Evolutionary conservation across 2,329 filamentous ascomycete species (phyloP).

Genomic region (Cyclaneusma minus): DNA sequence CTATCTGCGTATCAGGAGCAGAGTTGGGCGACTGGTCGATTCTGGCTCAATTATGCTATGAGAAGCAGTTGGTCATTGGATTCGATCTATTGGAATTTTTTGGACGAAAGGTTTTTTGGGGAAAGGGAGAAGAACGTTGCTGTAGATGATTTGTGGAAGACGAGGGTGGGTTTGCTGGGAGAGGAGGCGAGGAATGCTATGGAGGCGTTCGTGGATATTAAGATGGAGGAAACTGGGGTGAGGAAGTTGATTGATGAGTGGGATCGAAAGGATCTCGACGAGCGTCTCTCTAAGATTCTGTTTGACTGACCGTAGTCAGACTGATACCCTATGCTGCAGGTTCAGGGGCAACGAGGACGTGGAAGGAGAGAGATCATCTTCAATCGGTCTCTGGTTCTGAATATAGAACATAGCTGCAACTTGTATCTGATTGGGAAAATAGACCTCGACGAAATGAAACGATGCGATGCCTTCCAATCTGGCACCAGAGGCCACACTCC

Average conservation of each 20-base stretch:
- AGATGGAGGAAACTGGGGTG: conserved; percentile 15
- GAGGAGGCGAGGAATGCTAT: conserved; percentile 12
- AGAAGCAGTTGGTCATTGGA: conserved; percentile 22
- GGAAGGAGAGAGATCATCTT: too few relatives aligned
- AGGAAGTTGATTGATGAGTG: conserved; percentile 14
- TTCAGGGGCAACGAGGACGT: too few relatives aligned
- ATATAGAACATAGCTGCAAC: too few relatives aligned
- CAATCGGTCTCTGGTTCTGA: too few relatives aligned
- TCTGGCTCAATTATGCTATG: conserved; percentile 19
- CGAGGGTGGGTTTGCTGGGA: conserved; percentile 14
- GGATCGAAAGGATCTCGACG: conserved; percentile 10
- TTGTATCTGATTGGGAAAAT: too few relatives aligned
- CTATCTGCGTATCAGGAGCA: conserved; percentile 20
- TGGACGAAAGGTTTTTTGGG: conserved; percentile 18
- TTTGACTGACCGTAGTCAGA: too few relatives aligned
- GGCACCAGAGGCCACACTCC: too few relatives aligned
- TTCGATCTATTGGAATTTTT: conserved; percentile 20
- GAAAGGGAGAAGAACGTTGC: conserved; percentile 5
- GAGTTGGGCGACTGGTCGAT: conserved; percentile 19
- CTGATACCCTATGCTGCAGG: too few relatives aligned
- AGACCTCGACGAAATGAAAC: too few relatives aligned
- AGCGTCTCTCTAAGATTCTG: conserved; percentile 8
- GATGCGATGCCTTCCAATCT: too few relatives aligned
- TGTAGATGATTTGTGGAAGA: conserved; percentile 12
- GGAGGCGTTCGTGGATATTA: conserved; percentile 17